A percentile compares a stretch with the other conserved stretches of the same genome.
Conservation (phyloP, 139 green algal species). For the Eudorina sp. region DNA sequence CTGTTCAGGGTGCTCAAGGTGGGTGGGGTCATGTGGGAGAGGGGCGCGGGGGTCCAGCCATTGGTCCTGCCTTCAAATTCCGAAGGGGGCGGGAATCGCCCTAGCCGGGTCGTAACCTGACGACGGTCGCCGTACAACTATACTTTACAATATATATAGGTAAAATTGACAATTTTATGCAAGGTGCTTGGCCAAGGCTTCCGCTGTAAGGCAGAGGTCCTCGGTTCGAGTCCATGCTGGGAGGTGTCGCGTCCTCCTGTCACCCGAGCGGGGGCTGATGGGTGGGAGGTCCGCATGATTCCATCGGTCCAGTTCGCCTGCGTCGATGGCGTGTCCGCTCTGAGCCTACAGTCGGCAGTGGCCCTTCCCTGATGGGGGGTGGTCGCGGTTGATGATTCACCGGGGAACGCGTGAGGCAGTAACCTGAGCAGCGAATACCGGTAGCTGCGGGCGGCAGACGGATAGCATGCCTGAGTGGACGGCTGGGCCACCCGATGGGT, state of each 20-base stretch:
- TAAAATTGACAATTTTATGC: neutral
- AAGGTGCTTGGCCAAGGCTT: neutral
- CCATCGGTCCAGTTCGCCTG: neutral
- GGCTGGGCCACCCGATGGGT: neutral
- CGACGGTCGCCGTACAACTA: too few relatives aligned
- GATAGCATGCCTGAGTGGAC: slow-evolving; percentile 26
- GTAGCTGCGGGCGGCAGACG: slow-evolving; percentile 33
- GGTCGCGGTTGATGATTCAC: neutral
- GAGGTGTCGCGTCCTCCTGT: neutral
- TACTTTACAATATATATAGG: too few relatives aligned
- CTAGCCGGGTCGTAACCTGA: too few relatives aligned
- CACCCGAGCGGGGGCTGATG: slow-evolving; percentile 13
- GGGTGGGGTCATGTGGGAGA: too few relatives aligned
- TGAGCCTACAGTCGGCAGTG: slow-evolving; percentile 14
- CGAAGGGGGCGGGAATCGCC: too few relatives aligned
- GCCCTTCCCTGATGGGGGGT: neutral
- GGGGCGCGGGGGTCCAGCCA: too few relatives aligned
- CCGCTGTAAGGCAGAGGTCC: neutral
- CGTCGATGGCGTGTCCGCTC: slow-evolving; percentile 16
- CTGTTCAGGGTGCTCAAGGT: slow-evolving; percentile 92
- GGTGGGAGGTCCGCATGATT: neutral
- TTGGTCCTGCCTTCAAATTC: too few relatives aligned
- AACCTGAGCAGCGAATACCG: slow-evolving; percentile 40
- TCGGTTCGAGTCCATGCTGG: slow-evolving; percentile 9
- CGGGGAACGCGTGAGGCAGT: slow-evolving; percentile 22